phyloP scores from a whole-genome alignment of 1,284 basidiomycete species.

The Microbotryum silenes-acaulis region DNA sequence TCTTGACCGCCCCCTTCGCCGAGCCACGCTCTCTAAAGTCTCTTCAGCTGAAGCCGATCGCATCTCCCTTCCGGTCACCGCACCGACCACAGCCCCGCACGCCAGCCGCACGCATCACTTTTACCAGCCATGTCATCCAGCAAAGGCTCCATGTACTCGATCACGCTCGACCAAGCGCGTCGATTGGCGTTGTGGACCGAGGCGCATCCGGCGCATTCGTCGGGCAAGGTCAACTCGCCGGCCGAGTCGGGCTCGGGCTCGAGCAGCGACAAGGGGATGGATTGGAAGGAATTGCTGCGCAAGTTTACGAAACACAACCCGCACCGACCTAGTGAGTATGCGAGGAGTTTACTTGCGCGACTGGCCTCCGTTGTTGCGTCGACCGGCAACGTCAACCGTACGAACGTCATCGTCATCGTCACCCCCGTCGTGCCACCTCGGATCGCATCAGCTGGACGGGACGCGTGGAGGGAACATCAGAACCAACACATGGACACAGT shows the following conservation, averaged over 20 bases:
- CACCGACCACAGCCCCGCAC: no score
- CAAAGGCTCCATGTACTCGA: conserved; percentile 10
- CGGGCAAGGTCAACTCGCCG: conserved; percentile 8
- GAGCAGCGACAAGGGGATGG: conserved; percentile 5
- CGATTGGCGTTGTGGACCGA: conserved; percentile 5
- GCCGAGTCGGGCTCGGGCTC: neutral
- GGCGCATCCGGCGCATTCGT: conserved; percentile 3
- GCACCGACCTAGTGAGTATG: conserved; percentile 8
- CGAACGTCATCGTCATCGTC: neutral
- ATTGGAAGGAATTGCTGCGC: conserved; percentile 26
- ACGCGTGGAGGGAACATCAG: neutral
- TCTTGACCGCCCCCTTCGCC: no score
- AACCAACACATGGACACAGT: neutral
- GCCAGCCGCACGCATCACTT: no score
- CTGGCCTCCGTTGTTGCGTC: neutral
- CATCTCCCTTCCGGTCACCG: no score
- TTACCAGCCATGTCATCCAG: neutral
- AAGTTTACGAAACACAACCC: conserved; percentile 30
- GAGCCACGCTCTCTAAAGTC: no score
- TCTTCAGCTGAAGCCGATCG: no score
- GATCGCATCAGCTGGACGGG: neutral
- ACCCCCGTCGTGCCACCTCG: no score
- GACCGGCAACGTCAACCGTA: neutral
- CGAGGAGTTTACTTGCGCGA: neutral
- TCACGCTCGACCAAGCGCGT: conserved; percentile 20